These are phyloP conservation scores for Aspergillus sp. DNA, from an alignment of 2,329 filamentous ascomycete species.

Conservation along the genomic window DNA sequence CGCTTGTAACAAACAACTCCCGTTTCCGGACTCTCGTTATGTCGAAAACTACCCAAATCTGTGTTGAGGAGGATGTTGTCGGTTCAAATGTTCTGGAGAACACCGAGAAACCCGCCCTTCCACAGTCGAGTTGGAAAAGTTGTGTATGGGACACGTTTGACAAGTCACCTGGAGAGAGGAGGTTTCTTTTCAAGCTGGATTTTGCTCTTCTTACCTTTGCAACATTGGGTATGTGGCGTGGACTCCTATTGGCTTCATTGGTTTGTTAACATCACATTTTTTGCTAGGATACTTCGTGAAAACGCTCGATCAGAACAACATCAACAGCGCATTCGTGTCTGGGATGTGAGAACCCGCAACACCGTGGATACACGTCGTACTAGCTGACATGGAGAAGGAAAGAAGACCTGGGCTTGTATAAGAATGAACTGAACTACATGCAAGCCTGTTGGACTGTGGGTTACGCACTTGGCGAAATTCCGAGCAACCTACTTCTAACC, in stretches of 20 bases:
- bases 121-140: slow-evolving; percentile 47
- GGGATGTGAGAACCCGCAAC: slow-evolving; percentile 43
- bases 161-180: slow-evolving; percentile 55
- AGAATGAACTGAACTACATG: slow-evolving; percentile 61
- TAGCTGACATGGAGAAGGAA: slow-evolving; percentile 42
- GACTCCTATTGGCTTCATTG: no score
- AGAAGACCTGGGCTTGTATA: slow-evolving; percentile 57
- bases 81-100: neutral
- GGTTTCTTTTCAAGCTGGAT: slow-evolving; percentile 57
- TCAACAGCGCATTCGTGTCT: slow-evolving; percentile 54
- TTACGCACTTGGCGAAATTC: slow-evolving; percentile 61
- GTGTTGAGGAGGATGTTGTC: neutral
- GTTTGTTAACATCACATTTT: neutral
- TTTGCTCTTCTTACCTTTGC: slow-evolving; percentile 54
- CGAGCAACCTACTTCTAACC: slow-evolving; percentile 57
- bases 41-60: neutral
- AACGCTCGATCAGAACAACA: slow-evolving; percentile 52
- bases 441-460: slow-evolving; percentile 64
- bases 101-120: neutral
- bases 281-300: slow-evolving; percentile 56
- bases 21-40: no score
- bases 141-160: slow-evolving; percentile 60
- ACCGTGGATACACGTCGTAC: neutral
- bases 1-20: no score
- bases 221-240: slow-evolving; percentile 38